These are phyloP conservation scores for Aspergillus brunneoviolaceus DNA, from an alignment of 2,329 filamentous ascomycete species.

Conservation along the genomic window DNA sequence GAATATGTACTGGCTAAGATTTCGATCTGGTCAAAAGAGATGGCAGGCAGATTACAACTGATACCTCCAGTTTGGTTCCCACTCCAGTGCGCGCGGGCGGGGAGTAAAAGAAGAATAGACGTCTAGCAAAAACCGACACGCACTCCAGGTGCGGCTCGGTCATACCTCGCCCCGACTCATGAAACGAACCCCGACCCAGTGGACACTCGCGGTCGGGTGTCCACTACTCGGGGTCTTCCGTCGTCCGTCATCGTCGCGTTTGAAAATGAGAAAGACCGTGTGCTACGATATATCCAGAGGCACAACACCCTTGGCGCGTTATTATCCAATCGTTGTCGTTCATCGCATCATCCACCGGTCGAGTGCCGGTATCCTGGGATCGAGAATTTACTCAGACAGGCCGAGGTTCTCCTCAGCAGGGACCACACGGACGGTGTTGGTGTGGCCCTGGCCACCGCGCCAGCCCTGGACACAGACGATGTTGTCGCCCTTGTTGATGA, in stretches of 20 bases:
- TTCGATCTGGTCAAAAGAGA: neutral
- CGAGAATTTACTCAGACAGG: conserved; percentile 34
- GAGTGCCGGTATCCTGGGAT: conserved; percentile 1
- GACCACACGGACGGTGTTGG: conserved; percentile 60
- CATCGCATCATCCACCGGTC: conserved; percentile 15
- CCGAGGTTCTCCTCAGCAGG: conserved; percentile 49
- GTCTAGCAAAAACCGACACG: conserved; percentile 3
- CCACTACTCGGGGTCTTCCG: neutral
- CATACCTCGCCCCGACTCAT: conserved; percentile 7
- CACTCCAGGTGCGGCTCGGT: conserved; percentile 7
- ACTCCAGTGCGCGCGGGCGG: neutral
- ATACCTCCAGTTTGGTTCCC: conserved; percentile 1
- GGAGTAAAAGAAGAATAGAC: neutral
- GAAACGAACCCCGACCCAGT: conserved; percentile 5
- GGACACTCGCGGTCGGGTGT: conserved; percentile 7
- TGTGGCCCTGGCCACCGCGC: conserved; percentile 67
- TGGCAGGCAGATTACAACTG: neutral
- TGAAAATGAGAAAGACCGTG: conserved; percentile 9
- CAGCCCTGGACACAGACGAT: conserved; percentile 68
- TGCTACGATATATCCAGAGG: conserved; percentile 18
- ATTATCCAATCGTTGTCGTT: conserved; percentile 21
- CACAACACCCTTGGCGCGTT: conserved; percentile 11
- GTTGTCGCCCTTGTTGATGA: conserved; percentile 74
- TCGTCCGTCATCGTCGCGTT: conserved; percentile 8
- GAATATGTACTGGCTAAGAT: conserved; percentile 12